Percentiles rank a stretch among this genome's conserved stretches.
phyloP scores from a whole-genome alignment of 768 basidiomycete genomes.

The Suillus occidentalis region DNA sequence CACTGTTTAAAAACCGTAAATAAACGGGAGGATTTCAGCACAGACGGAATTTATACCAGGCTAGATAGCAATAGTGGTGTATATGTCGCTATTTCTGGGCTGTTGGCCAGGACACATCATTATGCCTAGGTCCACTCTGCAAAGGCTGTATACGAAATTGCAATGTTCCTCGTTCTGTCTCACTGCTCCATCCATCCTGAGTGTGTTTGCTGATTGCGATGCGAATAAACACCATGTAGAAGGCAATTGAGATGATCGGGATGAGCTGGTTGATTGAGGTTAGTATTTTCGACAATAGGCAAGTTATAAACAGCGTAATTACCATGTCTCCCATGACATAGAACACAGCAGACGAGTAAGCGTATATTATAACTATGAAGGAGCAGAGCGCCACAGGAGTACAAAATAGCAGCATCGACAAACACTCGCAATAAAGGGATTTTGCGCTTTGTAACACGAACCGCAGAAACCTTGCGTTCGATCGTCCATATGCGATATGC shows the following conservation, averaged over 20 bases:
- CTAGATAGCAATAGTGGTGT: not conserved
- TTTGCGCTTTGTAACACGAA: not conserved
- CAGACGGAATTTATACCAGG: not conserved
- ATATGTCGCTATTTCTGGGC: not conserved
- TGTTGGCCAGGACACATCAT: not conserved
- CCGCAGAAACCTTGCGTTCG: constrained; percentile 16
- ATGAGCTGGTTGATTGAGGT: constrained; percentile 25
- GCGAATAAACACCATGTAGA: constrained; percentile 44
- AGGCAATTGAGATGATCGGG: constrained; percentile 42
- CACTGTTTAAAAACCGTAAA: too few species aligned
- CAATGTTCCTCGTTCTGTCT: not conserved
- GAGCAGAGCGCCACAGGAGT: constrained; percentile 34
- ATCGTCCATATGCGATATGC: constrained; percentile 32
- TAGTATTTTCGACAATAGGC: not conserved
- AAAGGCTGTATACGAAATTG: not conserved
- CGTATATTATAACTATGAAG: constrained; percentile 33
- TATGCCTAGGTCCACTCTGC: not conserved
- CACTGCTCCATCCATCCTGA: not conserved
- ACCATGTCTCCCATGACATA: constrained; percentile 39
- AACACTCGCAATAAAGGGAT: constrained; percentile 29
- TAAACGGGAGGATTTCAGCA: not conserved
- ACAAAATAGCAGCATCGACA: constrained; percentile 39
- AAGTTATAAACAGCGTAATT: constrained; percentile 7
- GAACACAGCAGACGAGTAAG: constrained; percentile 26
- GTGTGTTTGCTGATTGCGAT: constrained; percentile 20